phyloP scores from a whole-genome alignment of 352 stramenopile genomes.

The Phytophthora cactorum region DNA sequence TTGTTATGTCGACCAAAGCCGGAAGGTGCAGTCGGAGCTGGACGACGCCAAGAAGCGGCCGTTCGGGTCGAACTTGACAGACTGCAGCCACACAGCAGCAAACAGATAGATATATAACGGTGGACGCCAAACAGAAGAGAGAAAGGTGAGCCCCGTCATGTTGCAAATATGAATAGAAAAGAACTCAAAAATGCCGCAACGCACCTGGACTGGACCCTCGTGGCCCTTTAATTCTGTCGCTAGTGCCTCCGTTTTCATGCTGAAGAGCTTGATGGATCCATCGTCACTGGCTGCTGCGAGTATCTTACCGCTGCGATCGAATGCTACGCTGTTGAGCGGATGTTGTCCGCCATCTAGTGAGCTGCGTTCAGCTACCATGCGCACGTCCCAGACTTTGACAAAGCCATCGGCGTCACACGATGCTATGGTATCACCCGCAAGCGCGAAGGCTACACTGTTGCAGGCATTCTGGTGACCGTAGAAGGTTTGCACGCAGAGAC shows the following conservation, averaged over 20 bases:
- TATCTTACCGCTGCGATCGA: constrained; percentile 90
- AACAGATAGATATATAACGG: constrained; percentile 34
- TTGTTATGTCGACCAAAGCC: constrained; percentile 82
- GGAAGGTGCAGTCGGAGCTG: constrained; percentile 94
- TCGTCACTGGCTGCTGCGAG: constrained; percentile 91
- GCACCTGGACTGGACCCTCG: constrained; percentile 93
- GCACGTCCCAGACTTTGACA: constrained; percentile 96
- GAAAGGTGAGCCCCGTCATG: constrained; percentile 13
- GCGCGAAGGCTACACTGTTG: constrained; percentile 90
- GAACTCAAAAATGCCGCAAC: constrained; percentile 26
- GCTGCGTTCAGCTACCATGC: constrained; percentile 92
- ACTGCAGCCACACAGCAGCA: constrained; percentile 44
- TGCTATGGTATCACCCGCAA: constrained; percentile 89
- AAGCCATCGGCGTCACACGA: constrained; percentile 95
- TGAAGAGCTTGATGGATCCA: constrained; percentile 90
- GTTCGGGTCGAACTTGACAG: constrained; percentile 90
- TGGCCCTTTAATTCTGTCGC: constrained; percentile 89
- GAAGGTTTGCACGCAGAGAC: constrained; percentile 93
- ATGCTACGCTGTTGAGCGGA: constrained; percentile 90
- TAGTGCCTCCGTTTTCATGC: constrained; percentile 72
- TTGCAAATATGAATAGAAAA: constrained; percentile 38
- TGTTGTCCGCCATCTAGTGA: constrained; percentile 89
- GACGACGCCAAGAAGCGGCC: constrained; percentile 91
- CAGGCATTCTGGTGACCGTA: constrained; percentile 95
- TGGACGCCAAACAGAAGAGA: constrained; percentile 10